phyloP scores from a whole-genome alignment of 2,329 filamentous ascomycete species.

The Talaromyces sp. region DNA sequence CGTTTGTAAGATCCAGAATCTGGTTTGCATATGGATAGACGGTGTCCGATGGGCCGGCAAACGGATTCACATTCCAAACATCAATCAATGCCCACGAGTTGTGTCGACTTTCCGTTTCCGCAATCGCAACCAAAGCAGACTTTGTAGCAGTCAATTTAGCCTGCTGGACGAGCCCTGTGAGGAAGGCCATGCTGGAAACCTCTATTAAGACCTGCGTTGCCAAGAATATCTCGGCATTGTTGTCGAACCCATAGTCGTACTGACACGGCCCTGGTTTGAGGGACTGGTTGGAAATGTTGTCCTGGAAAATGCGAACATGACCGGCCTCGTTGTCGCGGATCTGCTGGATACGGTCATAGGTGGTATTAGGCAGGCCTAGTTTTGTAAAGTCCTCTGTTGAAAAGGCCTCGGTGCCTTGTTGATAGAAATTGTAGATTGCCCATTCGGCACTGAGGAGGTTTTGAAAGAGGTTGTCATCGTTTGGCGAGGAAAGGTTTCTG shows the following conservation, averaged over 20 bases:
- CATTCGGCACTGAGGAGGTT: constrained; percentile 43
- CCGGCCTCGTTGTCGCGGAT: constrained; percentile 45
- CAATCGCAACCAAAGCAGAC: constrained; percentile 35
- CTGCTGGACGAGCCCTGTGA: neutral
- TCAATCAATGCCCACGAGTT: constrained; percentile 40
- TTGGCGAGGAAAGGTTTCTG: neutral
- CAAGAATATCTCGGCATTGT: neutral
- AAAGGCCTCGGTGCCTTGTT: constrained; percentile 38
- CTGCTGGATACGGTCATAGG: constrained; percentile 34
- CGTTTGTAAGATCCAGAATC: neutral
- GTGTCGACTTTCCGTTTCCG: constrained; percentile 35
- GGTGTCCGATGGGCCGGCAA: constrained; percentile 38
- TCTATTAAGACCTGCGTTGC: neutral
- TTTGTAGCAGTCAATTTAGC: constrained; percentile 28
- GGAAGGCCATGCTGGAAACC: neutral
- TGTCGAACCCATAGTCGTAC: constrained; percentile 24
- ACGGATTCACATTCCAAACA: constrained; percentile 35
- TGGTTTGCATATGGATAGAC: constrained; percentile 18
- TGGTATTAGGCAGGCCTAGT: constrained; percentile 33
- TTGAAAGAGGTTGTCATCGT: constrained; percentile 41
- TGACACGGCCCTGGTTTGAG: constrained; percentile 36
- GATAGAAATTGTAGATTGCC: constrained; percentile 43
- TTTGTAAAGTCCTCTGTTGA: constrained; percentile 29
- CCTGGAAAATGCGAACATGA: constrained; percentile 41
- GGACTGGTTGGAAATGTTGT: constrained; percentile 36